phyloP scores from a whole-genome alignment of 164 flowering plant genomes.

The Santalum album region DNA sequence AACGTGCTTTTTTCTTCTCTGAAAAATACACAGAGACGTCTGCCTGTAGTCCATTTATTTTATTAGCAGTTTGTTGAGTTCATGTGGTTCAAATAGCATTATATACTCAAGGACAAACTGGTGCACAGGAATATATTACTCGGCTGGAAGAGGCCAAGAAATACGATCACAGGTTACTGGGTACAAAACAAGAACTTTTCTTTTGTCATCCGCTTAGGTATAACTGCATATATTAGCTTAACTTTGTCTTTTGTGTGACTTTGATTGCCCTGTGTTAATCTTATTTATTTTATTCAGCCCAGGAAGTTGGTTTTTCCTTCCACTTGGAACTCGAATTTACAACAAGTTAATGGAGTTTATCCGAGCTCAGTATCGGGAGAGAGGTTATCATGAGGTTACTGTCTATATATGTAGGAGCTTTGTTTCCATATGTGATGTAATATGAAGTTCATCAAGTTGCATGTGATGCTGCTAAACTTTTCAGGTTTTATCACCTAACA shows the following conservation, averaged over 20 bases:
- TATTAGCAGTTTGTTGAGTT: not conserved
- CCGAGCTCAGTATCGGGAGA: constrained; percentile 51
- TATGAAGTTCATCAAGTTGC: not conserved
- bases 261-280: not conserved
- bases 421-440: not conserved
- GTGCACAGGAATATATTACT: constrained; percentile 60
- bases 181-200: constrained; percentile 92
- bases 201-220: constrained; percentile 92
- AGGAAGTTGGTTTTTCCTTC: constrained; percentile 97
- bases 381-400: constrained; percentile 90
- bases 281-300: constrained; percentile 49
- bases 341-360: constrained; percentile 85
- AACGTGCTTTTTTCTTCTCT: no score
- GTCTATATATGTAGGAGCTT: not conserved
- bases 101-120: not conserved
- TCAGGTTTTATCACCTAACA: constrained; percentile 86
- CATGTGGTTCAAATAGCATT: not conserved
- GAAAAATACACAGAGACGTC: no score
- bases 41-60: no score
- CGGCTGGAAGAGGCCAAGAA: constrained; percentile 87
- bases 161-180: constrained; percentile 80
- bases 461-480: constrained; percentile 11
- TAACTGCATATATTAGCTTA: not conserved
- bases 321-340: constrained; percentile 81
- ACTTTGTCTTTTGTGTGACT: not conserved